phyloP scores from a whole-genome alignment of 2,329 filamentous ascomycete genomes.

The Ilyonectria destructans region DNA sequence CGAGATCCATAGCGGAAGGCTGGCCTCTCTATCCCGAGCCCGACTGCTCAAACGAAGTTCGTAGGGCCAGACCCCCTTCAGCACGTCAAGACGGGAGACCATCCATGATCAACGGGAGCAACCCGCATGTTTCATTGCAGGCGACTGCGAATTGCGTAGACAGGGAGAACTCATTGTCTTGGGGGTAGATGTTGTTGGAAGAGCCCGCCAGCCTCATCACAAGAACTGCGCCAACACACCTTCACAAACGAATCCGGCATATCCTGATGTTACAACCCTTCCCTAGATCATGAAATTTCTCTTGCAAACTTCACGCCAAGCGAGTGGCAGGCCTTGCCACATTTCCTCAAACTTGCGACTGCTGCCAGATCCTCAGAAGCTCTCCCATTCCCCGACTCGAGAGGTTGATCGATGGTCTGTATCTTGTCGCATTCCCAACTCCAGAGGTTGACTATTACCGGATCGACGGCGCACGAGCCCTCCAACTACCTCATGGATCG shows the following conservation, averaged over 20 bases:
- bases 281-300: too few species aligned
- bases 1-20: neutral
- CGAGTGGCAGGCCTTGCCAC: neutral
- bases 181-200: neutral
- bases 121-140: neutral
- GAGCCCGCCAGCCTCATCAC: neutral
- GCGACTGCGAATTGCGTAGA: neutral
- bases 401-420: conserved; percentile 17
- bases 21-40: neutral
- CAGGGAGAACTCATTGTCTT: neutral
- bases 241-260: too few species aligned
- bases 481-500: neutral
- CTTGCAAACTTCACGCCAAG: too few species aligned
- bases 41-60: conserved; percentile 1
- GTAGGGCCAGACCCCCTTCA: neutral
- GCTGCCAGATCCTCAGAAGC: conserved; percentile 11
- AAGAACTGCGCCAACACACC: neutral
- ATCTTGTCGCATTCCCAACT: conserved; percentile 43
- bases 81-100: neutral
- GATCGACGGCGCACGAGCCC: conserved; percentile 34
- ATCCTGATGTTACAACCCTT: too few species aligned
- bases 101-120: neutral
- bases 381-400: conserved; percentile 18
- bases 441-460: conserved; percentile 18
- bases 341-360: conserved; percentile 1